A percentile compares a stretch with the other conserved stretches of the same genome.
These are phyloP conservation scores for Ensete glaucum DNA, from an alignment of 176 grass and related monocot species.

Conservation along the genomic window DNA sequence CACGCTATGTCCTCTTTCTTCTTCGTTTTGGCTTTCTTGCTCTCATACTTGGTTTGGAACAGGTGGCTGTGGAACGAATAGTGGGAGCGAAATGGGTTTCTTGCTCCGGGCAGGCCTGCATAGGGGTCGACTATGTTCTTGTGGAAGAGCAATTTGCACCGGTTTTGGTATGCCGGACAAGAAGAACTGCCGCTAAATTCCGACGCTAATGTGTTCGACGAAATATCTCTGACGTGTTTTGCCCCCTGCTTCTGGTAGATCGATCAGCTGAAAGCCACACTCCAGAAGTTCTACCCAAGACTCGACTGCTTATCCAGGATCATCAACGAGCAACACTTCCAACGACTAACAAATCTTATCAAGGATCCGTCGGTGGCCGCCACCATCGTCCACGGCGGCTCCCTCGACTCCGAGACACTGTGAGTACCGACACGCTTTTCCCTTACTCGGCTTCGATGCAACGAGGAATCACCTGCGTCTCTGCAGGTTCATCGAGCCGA, in stretches of 20 bases:
- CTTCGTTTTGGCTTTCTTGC: too few species aligned
- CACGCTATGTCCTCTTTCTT: too few species aligned
- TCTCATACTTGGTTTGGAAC: not conserved
- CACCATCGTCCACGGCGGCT: slow-evolving; percentile 59
- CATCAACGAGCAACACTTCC: slow-evolving; percentile 58
- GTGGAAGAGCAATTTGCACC: slow-evolving; percentile 68
- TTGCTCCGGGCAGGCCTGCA: slow-evolving; percentile 80
- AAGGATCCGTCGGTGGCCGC: slow-evolving; percentile 42
- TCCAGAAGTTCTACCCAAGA: slow-evolving; percentile 37
- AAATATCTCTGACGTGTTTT: not conserved
- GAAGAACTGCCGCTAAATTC: not conserved
- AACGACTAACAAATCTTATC: slow-evolving; percentile 45
- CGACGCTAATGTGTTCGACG: not conserved
- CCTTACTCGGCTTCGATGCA: not conserved
- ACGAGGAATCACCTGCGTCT: not conserved
- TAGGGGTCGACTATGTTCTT: slow-evolving; percentile 80
- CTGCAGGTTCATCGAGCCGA: slow-evolving; percentile 74
- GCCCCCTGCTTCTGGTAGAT: slow-evolving; percentile 25
- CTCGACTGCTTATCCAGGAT: slow-evolving; percentile 40
- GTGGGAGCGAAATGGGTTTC: slow-evolving; percentile 67
- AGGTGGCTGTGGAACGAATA: slow-evolving; percentile 53
- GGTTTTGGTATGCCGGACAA: slow-evolving; percentile 34
- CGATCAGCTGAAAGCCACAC: slow-evolving; percentile 51
- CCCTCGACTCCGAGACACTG: slow-evolving; percentile 48
- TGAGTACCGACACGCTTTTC: slow-evolving; percentile 9